Conservation (phyloP, 371 early-diverging fungal genomes). For the Rhizopus stolonifer region DNA sequence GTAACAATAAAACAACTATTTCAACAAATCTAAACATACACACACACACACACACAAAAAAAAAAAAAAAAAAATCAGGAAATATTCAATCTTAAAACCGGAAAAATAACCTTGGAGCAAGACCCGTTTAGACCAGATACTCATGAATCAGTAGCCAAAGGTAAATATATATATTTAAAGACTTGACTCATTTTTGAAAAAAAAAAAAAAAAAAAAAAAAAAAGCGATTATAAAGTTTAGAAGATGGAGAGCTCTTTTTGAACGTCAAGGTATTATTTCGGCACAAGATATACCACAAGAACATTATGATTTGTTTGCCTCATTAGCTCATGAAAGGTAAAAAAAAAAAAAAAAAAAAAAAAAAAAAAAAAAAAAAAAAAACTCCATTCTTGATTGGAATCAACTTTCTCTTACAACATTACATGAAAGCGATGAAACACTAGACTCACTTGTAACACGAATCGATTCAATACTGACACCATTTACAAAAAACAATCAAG, state of each 20-base stretch:
- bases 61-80: background rate
- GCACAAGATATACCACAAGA: constrained; percentile 18
- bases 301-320: constrained; percentile 14
- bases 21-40: no score
- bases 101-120: constrained; percentile 66
- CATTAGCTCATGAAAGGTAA: constrained; percentile 25
- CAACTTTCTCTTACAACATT: background rate
- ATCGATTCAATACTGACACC: constrained; percentile 18
- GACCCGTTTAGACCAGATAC: constrained; percentile 76
- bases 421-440: constrained; percentile 6
- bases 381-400: background rate
- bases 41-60: no score
- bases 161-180: background rate
- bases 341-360: background rate
- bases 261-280: background rate
- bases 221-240: constrained; percentile 18
- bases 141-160: background rate
- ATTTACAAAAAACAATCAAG: constrained; percentile 8
- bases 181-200: background rate
- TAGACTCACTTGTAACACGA: constrained; percentile 8
- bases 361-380: background rate
- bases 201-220: no score
- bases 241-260: constrained; percentile 18
- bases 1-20: no score
- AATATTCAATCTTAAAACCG: constrained; percentile 83